These are phyloP conservation scores for Boletus reticuloceps DNA, from an alignment of 768 basidiomycete species.

Conservation along the genomic window DNA sequence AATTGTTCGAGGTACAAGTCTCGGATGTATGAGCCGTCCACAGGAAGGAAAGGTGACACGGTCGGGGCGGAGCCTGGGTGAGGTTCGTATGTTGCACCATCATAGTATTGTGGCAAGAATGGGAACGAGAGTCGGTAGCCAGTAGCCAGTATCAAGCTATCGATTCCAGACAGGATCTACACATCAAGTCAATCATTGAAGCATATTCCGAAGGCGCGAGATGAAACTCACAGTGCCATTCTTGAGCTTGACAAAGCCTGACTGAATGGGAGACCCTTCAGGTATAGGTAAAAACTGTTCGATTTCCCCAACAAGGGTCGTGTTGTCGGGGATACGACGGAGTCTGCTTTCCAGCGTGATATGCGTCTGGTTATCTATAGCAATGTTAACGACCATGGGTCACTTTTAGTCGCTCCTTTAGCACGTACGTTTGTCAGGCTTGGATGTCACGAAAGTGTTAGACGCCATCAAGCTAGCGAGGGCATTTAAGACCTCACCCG, in stretches of 20 bases:
- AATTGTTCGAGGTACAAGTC: slow-evolving; percentile 16
- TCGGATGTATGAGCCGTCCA: slow-evolving; percentile 5
- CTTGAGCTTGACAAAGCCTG: slow-evolving; percentile 12
- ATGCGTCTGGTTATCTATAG: not conserved
- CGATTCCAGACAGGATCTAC: not conserved
- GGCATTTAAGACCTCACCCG: slow-evolving; percentile 2
- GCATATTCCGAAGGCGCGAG: not conserved
- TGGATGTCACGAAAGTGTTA: not conserved
- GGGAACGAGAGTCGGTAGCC: slow-evolving; percentile 14
- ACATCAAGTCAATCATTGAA: not conserved
- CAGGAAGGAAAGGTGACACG: slow-evolving; percentile 9
- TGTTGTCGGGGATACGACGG: slow-evolving; percentile 9
- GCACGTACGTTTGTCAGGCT: slow-evolving; percentile 6
- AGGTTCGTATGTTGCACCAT: not conserved
- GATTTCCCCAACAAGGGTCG: slow-evolving; percentile 14
- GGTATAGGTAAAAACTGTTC: slow-evolving; percentile 3
- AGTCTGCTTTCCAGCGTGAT: not conserved
- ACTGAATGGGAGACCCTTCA: slow-evolving; percentile 9
- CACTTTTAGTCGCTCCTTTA: not conserved
- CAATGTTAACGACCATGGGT: not conserved
- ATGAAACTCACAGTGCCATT: slow-evolving; percentile 10
- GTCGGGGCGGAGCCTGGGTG: not conserved
- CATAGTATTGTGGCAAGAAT: slow-evolving; percentile 18
- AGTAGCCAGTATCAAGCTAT: slow-evolving; percentile 13
- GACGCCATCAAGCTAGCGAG: not conserved